These are phyloP conservation scores for Colletotrichum paranaense DNA, from an alignment of 2,329 filamentous ascomycete species.

Conservation along the genomic window DNA sequence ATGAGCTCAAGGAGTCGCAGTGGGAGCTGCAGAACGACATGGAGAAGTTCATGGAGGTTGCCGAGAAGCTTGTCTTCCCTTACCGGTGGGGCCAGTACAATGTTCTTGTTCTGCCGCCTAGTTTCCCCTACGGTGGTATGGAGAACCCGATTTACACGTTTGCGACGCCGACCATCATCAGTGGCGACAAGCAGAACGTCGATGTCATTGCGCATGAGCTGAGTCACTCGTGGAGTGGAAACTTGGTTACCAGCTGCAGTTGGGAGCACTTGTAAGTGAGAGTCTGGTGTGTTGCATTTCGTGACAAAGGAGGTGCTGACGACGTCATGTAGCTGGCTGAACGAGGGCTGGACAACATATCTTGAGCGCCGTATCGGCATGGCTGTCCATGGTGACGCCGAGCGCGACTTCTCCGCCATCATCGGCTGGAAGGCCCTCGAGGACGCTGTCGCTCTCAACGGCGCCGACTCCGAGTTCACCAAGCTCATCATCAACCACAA, in stretches of 20 bases:
- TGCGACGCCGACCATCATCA: constrained; percentile 93
- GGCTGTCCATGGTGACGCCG: constrained; percentile 81
- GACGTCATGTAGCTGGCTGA: constrained; percentile 66
- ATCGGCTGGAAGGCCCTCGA: constrained; percentile 94
- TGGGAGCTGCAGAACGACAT: constrained; percentile 94
- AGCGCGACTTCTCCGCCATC: constrained; percentile 94
- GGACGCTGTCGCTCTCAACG: constrained; percentile 83
- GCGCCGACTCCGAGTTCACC: constrained; percentile 90
- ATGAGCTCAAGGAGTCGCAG: constrained; percentile 84
- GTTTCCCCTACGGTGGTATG: constrained; percentile 91
- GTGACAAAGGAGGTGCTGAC: neutral
- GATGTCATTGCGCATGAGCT: constrained; percentile 95
- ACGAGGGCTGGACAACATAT: constrained; percentile 93
- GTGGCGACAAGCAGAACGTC: constrained; percentile 89
- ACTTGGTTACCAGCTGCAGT: constrained; percentile 80
- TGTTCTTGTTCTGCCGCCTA: constrained; percentile 87
- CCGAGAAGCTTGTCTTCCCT: constrained; percentile 84
- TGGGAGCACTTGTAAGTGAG: constrained; percentile 80
- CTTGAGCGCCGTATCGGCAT: constrained; percentile 87
- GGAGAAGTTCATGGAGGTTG: constrained; percentile 89
- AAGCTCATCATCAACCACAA: constrained; percentile 89
- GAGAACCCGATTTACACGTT: constrained; percentile 97
- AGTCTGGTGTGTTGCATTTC: too few relatives aligned
- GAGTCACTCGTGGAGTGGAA: constrained; percentile 86
- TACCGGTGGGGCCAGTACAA: constrained; percentile 98